Evolutionary conservation across 768 basidiomycete species (phyloP), one percentile per base, ranked within the genome.

Genomic region (Agrocybe chaxingu): DNA sequence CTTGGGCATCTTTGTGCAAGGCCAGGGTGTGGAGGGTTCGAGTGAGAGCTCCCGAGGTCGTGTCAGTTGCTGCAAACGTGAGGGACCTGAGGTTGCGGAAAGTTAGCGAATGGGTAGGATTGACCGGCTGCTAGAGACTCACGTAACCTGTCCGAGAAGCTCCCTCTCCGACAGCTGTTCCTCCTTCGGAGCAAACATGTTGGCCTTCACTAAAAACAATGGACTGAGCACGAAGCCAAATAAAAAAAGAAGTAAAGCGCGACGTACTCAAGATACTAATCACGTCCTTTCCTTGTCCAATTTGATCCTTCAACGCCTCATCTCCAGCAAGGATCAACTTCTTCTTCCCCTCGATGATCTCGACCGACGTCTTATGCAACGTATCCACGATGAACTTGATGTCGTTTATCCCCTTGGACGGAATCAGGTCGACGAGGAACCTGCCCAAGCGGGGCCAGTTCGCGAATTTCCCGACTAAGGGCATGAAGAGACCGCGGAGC

Each of bases 261-360:
- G 24, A 24, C 74, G 34, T 55, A 79, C 79, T 59, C 8, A 79
- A 60, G 29, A 76, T 64, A 47, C 72, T 78, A 55, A 79, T 71
- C 13, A 79, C 66, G 54, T 79, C 77, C 47, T 73, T 75, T 12
- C 74, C 74, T 50, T 66, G 62, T 8, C 66, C 70, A 30, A 73
- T 63, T 47, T 73, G 65, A 12, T 53, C 55, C 9, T 60, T 50
- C 2, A 70, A 55, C 2, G 62, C 68, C 18, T 66, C 64, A 31
- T 73, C 70, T 12, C 71, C 69, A 32, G 60, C 61, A 11, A 54
- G 54, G 4, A 76, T 45, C 5, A 69, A 62, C 16, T 58, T 57
- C 53, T 69, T 72, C 62, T 75, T 76, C 29, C 56, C 58, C n/a
- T 64, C 48, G 29, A 69, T 70, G 4, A 80, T 70, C 16, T 67